Evolutionary conservation across 768 basidiomycete genomes (phyloP).

Genomic region (Gloeopeniophorella convolvens): DNA sequence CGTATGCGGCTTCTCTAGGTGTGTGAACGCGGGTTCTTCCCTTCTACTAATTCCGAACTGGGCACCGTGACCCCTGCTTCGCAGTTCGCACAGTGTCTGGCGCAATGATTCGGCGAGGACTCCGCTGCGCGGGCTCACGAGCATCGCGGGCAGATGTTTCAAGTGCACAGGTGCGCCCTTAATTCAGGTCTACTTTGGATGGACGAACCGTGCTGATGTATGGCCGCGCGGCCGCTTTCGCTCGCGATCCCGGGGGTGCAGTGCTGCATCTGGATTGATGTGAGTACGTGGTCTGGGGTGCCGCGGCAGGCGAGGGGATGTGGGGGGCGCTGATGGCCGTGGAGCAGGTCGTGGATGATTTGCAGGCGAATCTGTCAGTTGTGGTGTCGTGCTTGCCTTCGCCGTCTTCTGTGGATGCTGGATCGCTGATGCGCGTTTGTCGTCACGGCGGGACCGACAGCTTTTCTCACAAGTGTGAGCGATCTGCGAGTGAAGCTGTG

Average conservation of each 20-base stretch:
- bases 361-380: constrained; percentile 4
- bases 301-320: not conserved
- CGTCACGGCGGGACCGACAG: constrained; percentile 5
- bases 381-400: not conserved
- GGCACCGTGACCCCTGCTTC: not conserved
- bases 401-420: not conserved
- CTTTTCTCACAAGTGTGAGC: constrained; percentile 1
- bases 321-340: not conserved
- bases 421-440: not conserved
- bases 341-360: not conserved
- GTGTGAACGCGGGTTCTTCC: not conserved
- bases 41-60: constrained; percentile 10
- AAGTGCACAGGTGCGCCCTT: constrained; percentile 5
- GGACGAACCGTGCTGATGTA: not conserved
- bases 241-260: not conserved
- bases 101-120: not conserved
- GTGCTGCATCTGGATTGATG: not conserved
- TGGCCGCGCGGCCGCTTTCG: not conserved
- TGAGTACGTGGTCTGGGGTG: no score
- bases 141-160: no score
- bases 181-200: constrained; percentile 9
- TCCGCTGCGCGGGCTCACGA: not conserved
- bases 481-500: not conserved
- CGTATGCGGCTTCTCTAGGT: not conserved
- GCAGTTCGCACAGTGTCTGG: not conserved